Base-by-base conservation (phyloP, 176 grass and related monocot genomes). In the Hordeum marinum region DNA sequence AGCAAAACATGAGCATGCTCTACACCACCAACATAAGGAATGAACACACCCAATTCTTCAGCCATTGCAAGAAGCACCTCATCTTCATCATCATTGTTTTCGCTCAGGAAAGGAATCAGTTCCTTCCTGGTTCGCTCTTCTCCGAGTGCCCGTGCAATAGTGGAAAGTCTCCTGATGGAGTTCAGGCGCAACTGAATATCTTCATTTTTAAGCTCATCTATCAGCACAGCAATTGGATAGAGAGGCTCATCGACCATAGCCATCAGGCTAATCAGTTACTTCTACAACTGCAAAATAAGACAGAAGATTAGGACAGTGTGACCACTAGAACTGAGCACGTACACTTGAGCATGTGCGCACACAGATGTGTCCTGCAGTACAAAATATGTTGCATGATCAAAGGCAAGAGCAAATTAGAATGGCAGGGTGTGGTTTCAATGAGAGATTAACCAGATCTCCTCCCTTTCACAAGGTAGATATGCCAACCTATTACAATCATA, bases 31-130 rank as follows among this genome's bases (percentile, higher is more conserved):
- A 98, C 93, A 87, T 98, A 98, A 65, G 93, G 93, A 81, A 98
- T 98, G 20, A 98, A 98, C 31, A 94, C 91, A 18, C 96, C 96
- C 80, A 98, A 83, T 63, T 98, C 96, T 83, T 98, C 96, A 6
- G 96, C 96, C 93, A 98, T 98, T 27, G 90, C 91, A 74, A 98
- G 96, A 66, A 98, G 96, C 62, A 98, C 96, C 84, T 98, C 96
- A 81, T 98, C 96, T 73, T 98, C 93, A 41, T 98, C 96, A 1
- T 94, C 96, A 83, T 98, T 98, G 81, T 98, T 98, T 89, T 98
- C 96, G 75, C 93, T 92, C 7, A 98, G 91, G 43, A 98, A 98
- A 21, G 96, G 96, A 78, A 98, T 94, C 50, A 98, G 87, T 82
- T 98, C 96, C 75, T 95, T 98, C 65, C 93, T 89, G 13, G 96